A percentile compares a stretch with the other conserved stretches of the same genome.
These are phyloP conservation scores for Kazachstania psychrophila DNA, from an alignment of 805 yeast genomes.

Conservation along the genomic window DNA sequence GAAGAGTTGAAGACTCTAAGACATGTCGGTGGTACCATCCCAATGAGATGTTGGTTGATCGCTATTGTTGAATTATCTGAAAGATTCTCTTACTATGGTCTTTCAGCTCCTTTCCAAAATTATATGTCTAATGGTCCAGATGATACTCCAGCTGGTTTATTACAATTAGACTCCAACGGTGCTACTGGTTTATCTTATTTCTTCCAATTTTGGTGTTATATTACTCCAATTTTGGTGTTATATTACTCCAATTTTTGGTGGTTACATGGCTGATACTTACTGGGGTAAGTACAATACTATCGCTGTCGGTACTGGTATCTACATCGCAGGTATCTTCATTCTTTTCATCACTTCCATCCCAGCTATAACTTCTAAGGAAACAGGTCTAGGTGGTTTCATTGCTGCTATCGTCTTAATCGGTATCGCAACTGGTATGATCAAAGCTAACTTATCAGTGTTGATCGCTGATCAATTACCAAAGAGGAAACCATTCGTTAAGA, in stretches of 20 bases:
- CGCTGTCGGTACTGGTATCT: conserved; percentile 47
- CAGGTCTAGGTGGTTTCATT: conserved; percentile 55
- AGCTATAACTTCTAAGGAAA: conserved; percentile 36
- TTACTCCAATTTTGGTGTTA: conserved; percentile 78
- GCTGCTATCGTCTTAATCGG: conserved; percentile 44
- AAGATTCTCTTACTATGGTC: conserved; percentile 73
- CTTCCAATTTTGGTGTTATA: conserved; percentile 75
- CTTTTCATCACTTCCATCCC: conserved; percentile 66
- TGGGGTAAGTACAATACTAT: conserved; percentile 68
- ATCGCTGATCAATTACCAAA: conserved; percentile 69
- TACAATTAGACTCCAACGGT: conserved; percentile 49
- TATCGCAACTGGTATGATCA: conserved; percentile 73
- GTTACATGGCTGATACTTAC: conserved; percentile 63
- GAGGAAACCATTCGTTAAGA: conserved; percentile 49
- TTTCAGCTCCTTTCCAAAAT: conserved; percentile 67
- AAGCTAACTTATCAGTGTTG: conserved; percentile 58
- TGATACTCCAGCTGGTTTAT: conserved; percentile 42
- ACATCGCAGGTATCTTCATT: conserved; percentile 53
- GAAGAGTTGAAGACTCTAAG: conserved; percentile 24
- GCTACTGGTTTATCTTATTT: conserved; percentile 68
- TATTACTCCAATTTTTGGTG: conserved; percentile 70
- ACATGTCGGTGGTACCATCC: conserved; percentile 37
- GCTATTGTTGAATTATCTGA: conserved; percentile 70
- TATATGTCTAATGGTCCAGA: conserved; percentile 54
- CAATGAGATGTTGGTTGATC: conserved; percentile 42